phyloP scores from a whole-genome alignment of 2,329 filamentous ascomycete species.

The Scopulariopsis brevicaulis region DNA sequence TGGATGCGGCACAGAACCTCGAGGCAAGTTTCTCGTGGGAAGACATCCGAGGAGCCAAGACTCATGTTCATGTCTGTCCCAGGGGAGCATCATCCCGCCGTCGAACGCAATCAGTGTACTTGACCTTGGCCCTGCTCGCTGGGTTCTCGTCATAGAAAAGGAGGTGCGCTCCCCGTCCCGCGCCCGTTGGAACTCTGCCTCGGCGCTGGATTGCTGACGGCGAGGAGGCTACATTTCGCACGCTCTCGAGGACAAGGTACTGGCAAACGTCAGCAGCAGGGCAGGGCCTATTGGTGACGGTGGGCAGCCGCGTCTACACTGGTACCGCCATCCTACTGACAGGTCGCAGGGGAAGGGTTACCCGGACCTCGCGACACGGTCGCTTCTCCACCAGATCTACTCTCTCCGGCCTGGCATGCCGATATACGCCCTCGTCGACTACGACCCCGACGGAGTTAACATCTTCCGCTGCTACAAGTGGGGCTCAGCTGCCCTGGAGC shows the following conservation, averaged over 20 bases:
- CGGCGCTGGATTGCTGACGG: neutral
- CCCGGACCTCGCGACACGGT: slow-evolving; percentile 60
- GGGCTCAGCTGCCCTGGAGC: slow-evolving; percentile 50
- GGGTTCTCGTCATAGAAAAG: slow-evolving; percentile 70
- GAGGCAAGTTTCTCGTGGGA: slow-evolving; percentile 17
- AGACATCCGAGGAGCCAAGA: neutral
- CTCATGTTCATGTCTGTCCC: slow-evolving; percentile 7
- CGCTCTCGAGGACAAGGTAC: slow-evolving; percentile 45
- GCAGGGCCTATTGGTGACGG: slow-evolving; percentile 58
- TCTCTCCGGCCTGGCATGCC: slow-evolving; percentile 34
- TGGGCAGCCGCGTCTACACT: slow-evolving; percentile 17
- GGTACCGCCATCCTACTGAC: neutral
- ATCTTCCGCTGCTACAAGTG: slow-evolving; percentile 66
- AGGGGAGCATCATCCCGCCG: slow-evolving; percentile 53
- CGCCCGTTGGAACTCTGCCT: neutral
- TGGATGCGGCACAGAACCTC: slow-evolving; percentile 16
- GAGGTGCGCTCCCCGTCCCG: slow-evolving; percentile 36
- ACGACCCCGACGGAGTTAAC: slow-evolving; percentile 63
- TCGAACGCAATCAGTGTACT: slow-evolving; percentile 35
- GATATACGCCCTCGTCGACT: slow-evolving; percentile 58
- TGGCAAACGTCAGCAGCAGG: slow-evolving; percentile 36
- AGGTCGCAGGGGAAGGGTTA: slow-evolving; percentile 62
- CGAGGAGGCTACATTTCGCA: slow-evolving; percentile 60
- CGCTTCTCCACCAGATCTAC: slow-evolving; percentile 47
- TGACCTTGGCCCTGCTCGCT: slow-evolving; percentile 36